A percentile compares a stretch with the other conserved stretches of the same genome.
Evolutionary conservation across 495 filamentous ascomycete genomes (phyloP).

Genomic region (Daldinia bambusicola): DNA sequence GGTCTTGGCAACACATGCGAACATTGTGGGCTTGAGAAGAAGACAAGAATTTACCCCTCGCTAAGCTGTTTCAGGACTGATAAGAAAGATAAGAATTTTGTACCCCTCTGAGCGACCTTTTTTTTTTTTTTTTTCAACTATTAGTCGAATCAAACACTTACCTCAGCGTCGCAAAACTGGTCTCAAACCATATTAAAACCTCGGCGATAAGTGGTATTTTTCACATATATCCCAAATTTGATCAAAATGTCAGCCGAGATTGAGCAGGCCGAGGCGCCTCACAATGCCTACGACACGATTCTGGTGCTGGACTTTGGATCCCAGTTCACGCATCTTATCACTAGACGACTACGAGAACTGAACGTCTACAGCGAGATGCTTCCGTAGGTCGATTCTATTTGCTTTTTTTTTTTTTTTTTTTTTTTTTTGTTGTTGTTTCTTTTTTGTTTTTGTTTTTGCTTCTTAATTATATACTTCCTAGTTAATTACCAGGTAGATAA

Average conservation of each 20-base stretch:
- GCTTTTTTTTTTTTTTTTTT: not conserved
- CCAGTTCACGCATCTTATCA: conserved; percentile 81
- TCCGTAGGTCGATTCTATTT: conserved; percentile 52
- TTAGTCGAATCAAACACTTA: conserved; percentile 9
- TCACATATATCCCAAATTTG: not conserved
- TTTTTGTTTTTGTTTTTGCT: not conserved
- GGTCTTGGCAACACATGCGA: not conserved
- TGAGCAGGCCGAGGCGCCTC: conserved; percentile 57
- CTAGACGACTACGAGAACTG: conserved; percentile 77
- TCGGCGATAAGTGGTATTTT: not conserved
- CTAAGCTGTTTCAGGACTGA: conserved; percentile 22
- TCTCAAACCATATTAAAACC: not conserved
- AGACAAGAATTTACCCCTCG: conserved; percentile 23
- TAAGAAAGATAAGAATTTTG: conserved; percentile 30
- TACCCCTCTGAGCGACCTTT: conserved; percentile 15
- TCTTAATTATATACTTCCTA: not conserved
- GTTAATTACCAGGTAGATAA: not conserved
- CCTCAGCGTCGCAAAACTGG: not conserved
- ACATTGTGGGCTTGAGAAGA: not conserved
- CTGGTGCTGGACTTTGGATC: conserved; percentile 73
- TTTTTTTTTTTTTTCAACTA: conserved; percentile 23
- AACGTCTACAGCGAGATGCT: conserved; percentile 93
- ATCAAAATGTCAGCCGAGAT: conserved; percentile 48
- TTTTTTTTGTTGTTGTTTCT: not conserved
- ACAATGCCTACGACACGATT: conserved; percentile 72